Evolutionary conservation across 306 rosid genomes (phyloP), one percentile per base, ranked within the genome.

Genomic region (Prunus kanzakura): DNA sequence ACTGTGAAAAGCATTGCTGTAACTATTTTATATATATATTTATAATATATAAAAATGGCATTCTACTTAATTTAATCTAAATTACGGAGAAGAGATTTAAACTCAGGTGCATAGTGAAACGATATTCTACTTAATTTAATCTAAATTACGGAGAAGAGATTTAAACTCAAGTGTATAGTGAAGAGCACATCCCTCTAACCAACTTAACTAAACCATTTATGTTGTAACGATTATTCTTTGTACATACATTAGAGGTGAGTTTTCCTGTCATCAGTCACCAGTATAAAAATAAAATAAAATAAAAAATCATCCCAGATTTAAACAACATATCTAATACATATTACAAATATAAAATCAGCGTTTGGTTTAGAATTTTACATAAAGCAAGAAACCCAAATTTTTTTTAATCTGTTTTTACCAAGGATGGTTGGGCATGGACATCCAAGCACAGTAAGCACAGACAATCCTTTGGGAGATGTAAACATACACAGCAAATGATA

Each of bases 401-500:
- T 1, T 51, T 15, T 1, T 20, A 3, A 11, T 13, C 8, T 1
- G 3, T 23, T 51, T 71, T 85, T 87, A 90, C 94, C 91, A 90
- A 2, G 74, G 64, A 20, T 73, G 87, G 67, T 80, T 87, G 27
- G 91, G 89, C 77, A 89, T 73, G 62, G 88, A 80, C 30, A 81
- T 77, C 92, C 92, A 93, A 80, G 82, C 82, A 86, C 67, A 90
- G 74, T 93, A 90, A 60, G 97, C 97, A 83, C 91, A 87, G 0
- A 93, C 96, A 38, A 93, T 49, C 80, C 79, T 82, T 57, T 93
- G 97, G 0, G 97, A 93, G 43, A 93, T 89, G 63, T 93, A 93
- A 45, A 93, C 97, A 87, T 93, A 93, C 79, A 93, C 90, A 67
- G 96, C 96, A 82, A 93, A 93, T 0, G 97, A 90, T 43, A 93